phyloP scores from a whole-genome alignment of 2,329 filamentous ascomycete genomes.

The Talaromyces sp. region DNA sequence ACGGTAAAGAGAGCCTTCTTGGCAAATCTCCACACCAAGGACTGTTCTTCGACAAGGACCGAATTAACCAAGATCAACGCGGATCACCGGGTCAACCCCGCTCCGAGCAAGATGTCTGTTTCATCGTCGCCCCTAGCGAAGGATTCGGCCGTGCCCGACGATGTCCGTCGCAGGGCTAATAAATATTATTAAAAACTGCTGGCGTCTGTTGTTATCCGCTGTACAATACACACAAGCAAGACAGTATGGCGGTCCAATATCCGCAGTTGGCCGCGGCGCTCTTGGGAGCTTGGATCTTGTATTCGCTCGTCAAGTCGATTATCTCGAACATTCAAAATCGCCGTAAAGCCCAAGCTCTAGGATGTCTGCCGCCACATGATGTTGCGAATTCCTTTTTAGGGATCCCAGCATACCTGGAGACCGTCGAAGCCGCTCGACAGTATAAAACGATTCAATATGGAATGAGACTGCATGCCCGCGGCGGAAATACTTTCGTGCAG shows the following conservation, averaged over 20 bases:
- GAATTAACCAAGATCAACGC: too few relatives aligned
- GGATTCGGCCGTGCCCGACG: too few relatives aligned
- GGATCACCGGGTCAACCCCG: too few relatives aligned
- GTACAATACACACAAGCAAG: background rate
- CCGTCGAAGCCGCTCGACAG: background rate
- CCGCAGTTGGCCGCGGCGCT: constrained; percentile 2
- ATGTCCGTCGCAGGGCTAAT: too few relatives aligned
- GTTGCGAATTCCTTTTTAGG: background rate
- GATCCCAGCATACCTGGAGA: background rate
- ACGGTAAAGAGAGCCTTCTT: too few relatives aligned
- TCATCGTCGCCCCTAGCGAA: too few relatives aligned
- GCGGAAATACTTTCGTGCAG: constrained; percentile 6
- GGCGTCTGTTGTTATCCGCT: background rate
- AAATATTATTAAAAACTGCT: too few relatives aligned
- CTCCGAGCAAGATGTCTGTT: too few relatives aligned
- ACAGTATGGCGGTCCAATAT: constrained; percentile 4
- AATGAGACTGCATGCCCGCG: background rate
- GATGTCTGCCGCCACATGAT: constrained; percentile 4
- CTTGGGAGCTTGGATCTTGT: background rate
- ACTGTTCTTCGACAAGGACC: too few relatives aligned
- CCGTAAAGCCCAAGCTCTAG: constrained; percentile 5
- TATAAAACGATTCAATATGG: background rate
- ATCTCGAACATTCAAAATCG: background rate
- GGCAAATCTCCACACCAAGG: too few relatives aligned
- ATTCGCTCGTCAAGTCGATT: background rate